Evolutionary conservation across 2,329 filamentous ascomycete species (phyloP).

Genomic region (Penicillium hordei): DNA sequence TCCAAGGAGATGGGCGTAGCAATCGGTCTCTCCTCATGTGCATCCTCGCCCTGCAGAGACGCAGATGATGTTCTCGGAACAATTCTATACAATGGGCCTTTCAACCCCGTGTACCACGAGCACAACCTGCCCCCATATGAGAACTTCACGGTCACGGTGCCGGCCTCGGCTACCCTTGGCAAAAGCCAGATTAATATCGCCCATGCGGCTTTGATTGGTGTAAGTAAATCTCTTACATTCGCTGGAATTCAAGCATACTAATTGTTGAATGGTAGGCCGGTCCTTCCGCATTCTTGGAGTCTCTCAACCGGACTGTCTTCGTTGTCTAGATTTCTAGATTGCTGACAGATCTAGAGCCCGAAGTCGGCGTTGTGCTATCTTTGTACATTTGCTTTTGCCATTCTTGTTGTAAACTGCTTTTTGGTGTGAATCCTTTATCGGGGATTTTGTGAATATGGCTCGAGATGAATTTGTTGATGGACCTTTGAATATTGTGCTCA

Average conservation of each 20-base stretch:
- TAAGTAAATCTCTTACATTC: slow-evolving; percentile 18
- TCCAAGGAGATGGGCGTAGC: slow-evolving; percentile 31
- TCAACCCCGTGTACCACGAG: slow-evolving; percentile 31
- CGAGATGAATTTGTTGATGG: neutral
- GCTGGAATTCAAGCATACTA: neutral
- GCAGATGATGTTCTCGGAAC: slow-evolving; percentile 25
- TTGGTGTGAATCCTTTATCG: neutral
- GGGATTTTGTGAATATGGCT: neutral
- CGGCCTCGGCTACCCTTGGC: slow-evolving; percentile 14
- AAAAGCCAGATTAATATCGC: slow-evolving; percentile 29
- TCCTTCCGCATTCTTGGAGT: slow-evolving; percentile 24
- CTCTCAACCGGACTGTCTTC: slow-evolving; percentile 27
- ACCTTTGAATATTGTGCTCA: neutral
- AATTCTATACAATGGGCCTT: slow-evolving; percentile 31
- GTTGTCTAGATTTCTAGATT: slow-evolving; percentile 23
- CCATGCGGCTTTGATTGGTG: slow-evolving; percentile 32
- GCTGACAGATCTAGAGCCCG: neutral
- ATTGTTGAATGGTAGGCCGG: slow-evolving; percentile 22
- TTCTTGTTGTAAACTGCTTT: neutral
- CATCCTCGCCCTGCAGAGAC: slow-evolving; percentile 14
- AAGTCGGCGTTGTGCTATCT: neutral
- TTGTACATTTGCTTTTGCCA: neutral
- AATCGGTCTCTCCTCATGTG: slow-evolving; percentile 33
- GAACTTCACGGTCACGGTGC: slow-evolving; percentile 34
- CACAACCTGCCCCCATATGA: slow-evolving; percentile 26